Evolutionary conservation across 257 asterid genomes (phyloP), one percentile per base, ranked within the genome.

Genomic region (Solanum chmielewskii): DNA sequence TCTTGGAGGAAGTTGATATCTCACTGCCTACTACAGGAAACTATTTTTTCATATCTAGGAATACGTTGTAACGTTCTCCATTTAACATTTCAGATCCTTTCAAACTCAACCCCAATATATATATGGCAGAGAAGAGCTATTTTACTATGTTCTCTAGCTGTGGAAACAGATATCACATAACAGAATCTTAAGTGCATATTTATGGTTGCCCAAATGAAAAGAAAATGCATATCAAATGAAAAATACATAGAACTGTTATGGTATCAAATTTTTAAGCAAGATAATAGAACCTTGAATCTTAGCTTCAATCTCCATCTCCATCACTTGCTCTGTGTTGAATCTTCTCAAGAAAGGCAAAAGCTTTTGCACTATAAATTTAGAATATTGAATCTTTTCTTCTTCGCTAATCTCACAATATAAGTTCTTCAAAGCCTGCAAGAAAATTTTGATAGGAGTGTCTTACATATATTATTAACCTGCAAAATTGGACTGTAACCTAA

Each of bases 261-360:
- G 9, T 85, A 87, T 49, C 39, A 71, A 83, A 66, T 56, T 77
- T 15, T 47, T 15, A 31, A 70, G 76, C 20, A 83, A 47, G 47
- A 83, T 84, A 33, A 25, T 78, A 68, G 31, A 89, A 93, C 98
- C 97, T 91, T 86, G 92, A 84, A 92, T 90, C 88, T 89, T 93
- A 76, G 98, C 98, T 91, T 97, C 99, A 14, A 89, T 86, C 86
- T 92, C 99, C 10, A 88, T 87, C 86, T 97, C 99, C 87, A 14
- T 88, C 87, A 85, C 62, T 91, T 97, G 99, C 84, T 92, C 94
- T 42, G 83, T 92, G 62, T 93, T 88, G 75, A 95, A 88, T 89
- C 88, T 89, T 88, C 89, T 93, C 88, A 95, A 86, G 88, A 92
- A 97, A 71, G 98, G 99, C 82, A 94, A 93, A 87, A 97, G 98